A percentile compares a stretch with the other conserved stretches of the same genome.
Conservation (phyloP, 768 basidiomycete genomes). For the Psilocybe cubensis region DNA sequence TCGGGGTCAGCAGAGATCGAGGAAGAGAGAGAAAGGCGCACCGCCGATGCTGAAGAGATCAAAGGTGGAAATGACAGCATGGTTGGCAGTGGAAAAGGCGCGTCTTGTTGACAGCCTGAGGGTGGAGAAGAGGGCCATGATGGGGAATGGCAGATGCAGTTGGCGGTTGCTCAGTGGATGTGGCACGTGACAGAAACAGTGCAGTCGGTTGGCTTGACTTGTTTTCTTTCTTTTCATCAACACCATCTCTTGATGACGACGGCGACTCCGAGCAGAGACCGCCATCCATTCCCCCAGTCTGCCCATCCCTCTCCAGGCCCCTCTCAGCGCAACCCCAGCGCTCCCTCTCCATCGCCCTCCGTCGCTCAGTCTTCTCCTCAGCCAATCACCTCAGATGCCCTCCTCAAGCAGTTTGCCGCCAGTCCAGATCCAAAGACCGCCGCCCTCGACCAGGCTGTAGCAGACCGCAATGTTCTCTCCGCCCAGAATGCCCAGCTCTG, state of each 20-base stretch:
- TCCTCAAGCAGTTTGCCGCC: conserved; percentile 57
- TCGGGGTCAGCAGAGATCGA: conserved; percentile 12
- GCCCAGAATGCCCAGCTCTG: conserved; percentile 90
- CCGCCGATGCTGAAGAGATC: conserved; percentile 93
- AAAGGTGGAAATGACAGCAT: conserved; percentile 93
- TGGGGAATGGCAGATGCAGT: neutral
- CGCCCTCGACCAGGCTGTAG: conserved; percentile 78
- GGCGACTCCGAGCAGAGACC: conserved; percentile 33
- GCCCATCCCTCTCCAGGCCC: conserved; percentile 37
- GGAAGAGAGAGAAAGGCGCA: conserved; percentile 22
- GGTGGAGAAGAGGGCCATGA: neutral
- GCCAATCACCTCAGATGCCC: conserved; percentile 50
- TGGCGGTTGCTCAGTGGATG: too few relatives aligned
- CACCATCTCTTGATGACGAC: too few relatives aligned
- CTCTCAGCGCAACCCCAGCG: conserved; percentile 28
- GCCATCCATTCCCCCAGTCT: conserved; percentile 38
- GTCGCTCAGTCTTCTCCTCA: conserved; percentile 39
- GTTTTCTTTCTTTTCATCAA: too few relatives aligned
- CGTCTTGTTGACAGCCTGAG: neutral
- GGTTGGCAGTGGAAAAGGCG: conserved; percentile 36
- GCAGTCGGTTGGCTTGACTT: too few relatives aligned
- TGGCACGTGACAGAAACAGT: too few relatives aligned
- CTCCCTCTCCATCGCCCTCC: conserved; percentile 33
- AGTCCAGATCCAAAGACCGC: conserved; percentile 58
- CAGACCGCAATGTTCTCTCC: conserved; percentile 80